These are phyloP conservation scores for Hypoxylon sp. DNA, from an alignment of 2,329 filamentous ascomycete species.

Conservation along the genomic window DNA sequence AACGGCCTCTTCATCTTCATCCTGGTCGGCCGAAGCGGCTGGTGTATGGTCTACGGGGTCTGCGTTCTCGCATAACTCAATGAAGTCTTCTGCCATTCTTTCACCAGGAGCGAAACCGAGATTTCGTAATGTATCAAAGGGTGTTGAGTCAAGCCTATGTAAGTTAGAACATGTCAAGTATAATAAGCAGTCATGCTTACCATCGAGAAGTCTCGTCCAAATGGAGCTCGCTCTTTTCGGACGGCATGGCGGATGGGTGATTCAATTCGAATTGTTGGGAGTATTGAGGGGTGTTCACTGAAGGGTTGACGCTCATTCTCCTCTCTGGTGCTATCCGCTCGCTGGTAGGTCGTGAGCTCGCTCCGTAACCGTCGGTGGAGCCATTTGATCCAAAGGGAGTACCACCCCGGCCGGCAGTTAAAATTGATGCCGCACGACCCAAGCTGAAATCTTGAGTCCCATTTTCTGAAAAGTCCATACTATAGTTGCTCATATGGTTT, in stretches of 20 bases:
- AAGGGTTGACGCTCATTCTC: slow-evolving; percentile 33
- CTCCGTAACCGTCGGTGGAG: slow-evolving; percentile 44
- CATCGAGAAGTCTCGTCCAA: slow-evolving; percentile 51
- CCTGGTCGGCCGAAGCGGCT: slow-evolving; percentile 48
- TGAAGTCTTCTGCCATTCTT: slow-evolving; percentile 54
- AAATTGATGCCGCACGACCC: slow-evolving; percentile 26
- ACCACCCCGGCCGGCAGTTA: slow-evolving; percentile 35
- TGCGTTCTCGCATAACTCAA: slow-evolving; percentile 55
- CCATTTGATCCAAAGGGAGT: slow-evolving; percentile 46
- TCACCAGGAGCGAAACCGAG: slow-evolving; percentile 55
- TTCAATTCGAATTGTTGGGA: slow-evolving; percentile 33
- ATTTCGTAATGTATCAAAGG: slow-evolving; percentile 54
- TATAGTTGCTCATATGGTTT: slow-evolving; percentile 41
- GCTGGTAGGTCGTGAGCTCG: slow-evolving; percentile 34
- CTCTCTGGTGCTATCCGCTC: slow-evolving; percentile 38
- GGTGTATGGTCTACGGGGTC: slow-evolving; percentile 53
- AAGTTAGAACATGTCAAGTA: slow-evolving; percentile 28
- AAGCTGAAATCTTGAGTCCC: slow-evolving; percentile 30
- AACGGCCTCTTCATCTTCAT: slow-evolving; percentile 55
- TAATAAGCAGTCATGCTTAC: slow-evolving; percentile 36
- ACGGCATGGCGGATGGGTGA: slow-evolving; percentile 23
- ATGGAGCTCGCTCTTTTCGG: slow-evolving; percentile 37
- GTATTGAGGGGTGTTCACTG: slow-evolving; percentile 33
- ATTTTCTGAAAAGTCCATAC: slow-evolving; percentile 37
- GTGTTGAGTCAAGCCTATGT: slow-evolving; percentile 53